Evolutionary conservation across 108 stramenopile species (phyloP), one percentile per base, ranked within the genome.

Genomic region (Cyclostephanos tholiformis): DNA sequence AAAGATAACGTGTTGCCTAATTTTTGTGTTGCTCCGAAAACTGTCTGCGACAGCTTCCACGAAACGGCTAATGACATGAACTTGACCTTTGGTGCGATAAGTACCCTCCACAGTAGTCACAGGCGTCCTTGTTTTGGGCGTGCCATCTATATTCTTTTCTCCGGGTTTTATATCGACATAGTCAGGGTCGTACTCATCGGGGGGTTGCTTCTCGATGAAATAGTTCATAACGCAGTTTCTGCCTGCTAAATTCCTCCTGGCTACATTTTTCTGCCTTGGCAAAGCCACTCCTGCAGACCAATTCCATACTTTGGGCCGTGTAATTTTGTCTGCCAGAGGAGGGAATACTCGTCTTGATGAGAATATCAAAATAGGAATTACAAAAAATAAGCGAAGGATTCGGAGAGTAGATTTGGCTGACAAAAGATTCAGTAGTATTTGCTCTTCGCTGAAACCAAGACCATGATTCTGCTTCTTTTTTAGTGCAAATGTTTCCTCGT

Each of bases 221-320:
- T 84, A 73, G 56, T 86, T 86, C 82, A 86, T 84, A 27, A 86
- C 85, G 59, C 85, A 86, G 44, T 74, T 80, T 20, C 85, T 71
- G 13, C 76, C 76, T 14, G 76, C 57, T 50, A 85, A 74, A 63
- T 79, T 79, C 30, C 79, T 36, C 23, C 41, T 29, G 2, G 71
- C 56, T 22, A 44, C 72, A 32, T 22, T 41, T 41, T 39, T 46
- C 9, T 50, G 11, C 7, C 77, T 67, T 6, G 71, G 77, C 6
- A 67, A 20, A 10, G 72, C 48, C 39, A 73, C 79, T 4, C 79
- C 72, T 12, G 71, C 71, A 13, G 65, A 67, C 79, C 79, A 79
- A 39, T 27, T 53, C 79, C 79, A 79, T 23, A 52, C 16, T 39
- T 67, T 63, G 35, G 79, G 79, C 12, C 64, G 62, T 11, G 79